phyloP scores from a whole-genome alignment of 2,329 filamentous ascomycete species.

The Verticillium zaregamsianum region DNA sequence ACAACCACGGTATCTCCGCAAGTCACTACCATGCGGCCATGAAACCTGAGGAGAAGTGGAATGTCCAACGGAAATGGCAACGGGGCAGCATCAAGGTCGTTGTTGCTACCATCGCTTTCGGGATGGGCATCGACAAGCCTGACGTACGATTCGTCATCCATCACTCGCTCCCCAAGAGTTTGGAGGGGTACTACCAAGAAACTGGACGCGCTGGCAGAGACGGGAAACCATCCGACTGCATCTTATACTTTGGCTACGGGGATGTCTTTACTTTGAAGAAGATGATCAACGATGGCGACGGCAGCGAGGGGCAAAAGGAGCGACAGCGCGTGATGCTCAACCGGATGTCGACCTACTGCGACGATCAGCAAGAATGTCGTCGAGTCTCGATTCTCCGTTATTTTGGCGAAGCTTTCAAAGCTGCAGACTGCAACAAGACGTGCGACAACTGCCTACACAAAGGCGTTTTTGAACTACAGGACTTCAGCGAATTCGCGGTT shows the following conservation, averaged over 20 bases:
- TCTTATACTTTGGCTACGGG: slow-evolving; percentile 79
- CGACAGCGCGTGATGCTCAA: slow-evolving; percentile 82
- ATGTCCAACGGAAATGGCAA: slow-evolving; percentile 81
- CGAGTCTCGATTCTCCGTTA: slow-evolving; percentile 87
- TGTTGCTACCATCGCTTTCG: slow-evolving; percentile 96
- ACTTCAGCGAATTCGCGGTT: slow-evolving; percentile 72
- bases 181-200: slow-evolving; percentile 98
- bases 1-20: slow-evolving; percentile 63
- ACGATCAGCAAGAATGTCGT: slow-evolving; percentile 84
- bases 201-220: slow-evolving; percentile 93
- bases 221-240: slow-evolving; percentile 81
- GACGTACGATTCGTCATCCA: slow-evolving; percentile 97
- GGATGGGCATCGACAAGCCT: slow-evolving; percentile 99
- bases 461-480: slow-evolving; percentile 64
- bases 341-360: slow-evolving; percentile 80
- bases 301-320: slow-evolving; percentile 73
- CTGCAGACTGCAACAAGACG: slow-evolving; percentile 63
- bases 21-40: slow-evolving; percentile 85
- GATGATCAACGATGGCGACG: slow-evolving; percentile 81
- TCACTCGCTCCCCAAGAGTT: slow-evolving; percentile 84
- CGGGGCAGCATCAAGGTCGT: slow-evolving; percentile 76
- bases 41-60: slow-evolving; percentile 59
- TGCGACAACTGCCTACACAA: slow-evolving; percentile 90
- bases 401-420: slow-evolving; percentile 81
- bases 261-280: slow-evolving; percentile 71